Evolutionary conservation across 2,329 filamentous ascomycete genomes (phyloP).

Genomic region (Ophiostoma ulmi): DNA sequence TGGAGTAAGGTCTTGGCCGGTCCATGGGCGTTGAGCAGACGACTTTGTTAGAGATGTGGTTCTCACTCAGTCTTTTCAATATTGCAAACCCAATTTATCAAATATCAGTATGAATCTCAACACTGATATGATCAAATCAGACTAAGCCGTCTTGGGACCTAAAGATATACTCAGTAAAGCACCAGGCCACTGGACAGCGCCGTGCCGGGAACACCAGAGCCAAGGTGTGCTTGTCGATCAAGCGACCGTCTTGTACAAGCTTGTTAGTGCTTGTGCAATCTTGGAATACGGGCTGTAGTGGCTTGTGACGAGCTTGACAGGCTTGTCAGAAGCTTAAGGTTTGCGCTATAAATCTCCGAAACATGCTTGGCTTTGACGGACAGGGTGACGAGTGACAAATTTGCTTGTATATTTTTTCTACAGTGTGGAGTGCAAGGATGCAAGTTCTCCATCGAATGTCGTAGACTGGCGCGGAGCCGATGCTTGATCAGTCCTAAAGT

Average conservation of each 20-base stretch:
- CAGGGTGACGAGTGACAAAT: not conserved
- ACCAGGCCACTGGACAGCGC: not conserved
- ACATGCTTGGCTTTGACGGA: not conserved
- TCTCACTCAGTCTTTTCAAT: not conserved
- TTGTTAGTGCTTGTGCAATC: not conserved
- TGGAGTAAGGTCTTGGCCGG: constrained; percentile 9
- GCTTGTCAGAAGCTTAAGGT: not conserved
- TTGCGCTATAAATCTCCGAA: not conserved
- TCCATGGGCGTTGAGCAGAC: not conserved
- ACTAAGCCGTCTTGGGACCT: not conserved
- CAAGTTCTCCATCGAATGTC: not conserved
- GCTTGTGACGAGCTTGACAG: not conserved
- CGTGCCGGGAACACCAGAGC: not conserved
- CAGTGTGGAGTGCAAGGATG: not conserved
- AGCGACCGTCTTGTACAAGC: not conserved
- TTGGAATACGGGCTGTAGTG: not conserved
- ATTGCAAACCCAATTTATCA: not conserved
- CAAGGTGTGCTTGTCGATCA: not conserved
- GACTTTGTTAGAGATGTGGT: not conserved
- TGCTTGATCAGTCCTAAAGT: not conserved
- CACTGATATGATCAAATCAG: not conserved
- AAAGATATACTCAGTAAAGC: not conserved
- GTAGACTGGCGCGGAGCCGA: constrained; percentile 1
- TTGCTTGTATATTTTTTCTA: not conserved
- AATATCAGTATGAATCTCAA: not conserved